phyloP scores from a whole-genome alignment of 805 yeast species.

The Maudiozyma pseudohumilis region DNA sequence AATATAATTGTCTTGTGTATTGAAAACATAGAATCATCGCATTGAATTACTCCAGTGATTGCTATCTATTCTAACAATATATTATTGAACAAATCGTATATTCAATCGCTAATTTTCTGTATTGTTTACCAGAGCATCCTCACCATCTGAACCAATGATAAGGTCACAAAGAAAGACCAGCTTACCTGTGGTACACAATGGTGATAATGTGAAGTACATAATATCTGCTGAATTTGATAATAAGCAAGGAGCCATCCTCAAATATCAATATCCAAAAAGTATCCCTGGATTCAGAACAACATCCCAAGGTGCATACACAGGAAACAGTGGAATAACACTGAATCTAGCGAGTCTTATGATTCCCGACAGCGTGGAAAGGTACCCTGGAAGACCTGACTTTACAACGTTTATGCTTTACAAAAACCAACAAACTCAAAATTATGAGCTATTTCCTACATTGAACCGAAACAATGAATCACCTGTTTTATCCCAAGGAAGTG shows the following conservation, averaged over 20 bases:
- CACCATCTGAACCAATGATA: too few relatives aligned
- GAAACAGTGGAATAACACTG: background rate
- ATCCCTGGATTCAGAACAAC: conserved; percentile 29
- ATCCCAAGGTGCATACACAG: background rate
- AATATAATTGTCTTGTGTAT: too few relatives aligned
- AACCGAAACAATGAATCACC: too few relatives aligned
- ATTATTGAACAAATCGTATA: too few relatives aligned
- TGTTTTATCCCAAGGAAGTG: background rate
- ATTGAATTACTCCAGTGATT: too few relatives aligned
- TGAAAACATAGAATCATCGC: too few relatives aligned
- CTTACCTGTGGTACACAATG: background rate
- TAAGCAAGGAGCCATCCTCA: conserved; percentile 58
- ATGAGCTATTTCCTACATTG: conserved; percentile 20
- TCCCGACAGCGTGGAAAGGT: conserved; percentile 48
- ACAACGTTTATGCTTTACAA: conserved; percentile 46
- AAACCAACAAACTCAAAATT: conserved; percentile 15
- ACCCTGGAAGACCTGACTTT: conserved; percentile 44
- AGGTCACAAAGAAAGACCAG: background rate
- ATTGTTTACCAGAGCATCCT: too few relatives aligned
- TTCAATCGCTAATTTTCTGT: too few relatives aligned
- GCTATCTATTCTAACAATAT: too few relatives aligned
- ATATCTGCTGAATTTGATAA: conserved; percentile 74
- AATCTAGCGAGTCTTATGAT: conserved; percentile 46
- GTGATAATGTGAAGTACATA: conserved; percentile 41
- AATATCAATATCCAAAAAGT: conserved; percentile 46